Evolutionary conservation across 805 yeast species (phyloP), one percentile per base, ranked within the genome.

Genomic region (Lipomyces chichibuensis): DNA sequence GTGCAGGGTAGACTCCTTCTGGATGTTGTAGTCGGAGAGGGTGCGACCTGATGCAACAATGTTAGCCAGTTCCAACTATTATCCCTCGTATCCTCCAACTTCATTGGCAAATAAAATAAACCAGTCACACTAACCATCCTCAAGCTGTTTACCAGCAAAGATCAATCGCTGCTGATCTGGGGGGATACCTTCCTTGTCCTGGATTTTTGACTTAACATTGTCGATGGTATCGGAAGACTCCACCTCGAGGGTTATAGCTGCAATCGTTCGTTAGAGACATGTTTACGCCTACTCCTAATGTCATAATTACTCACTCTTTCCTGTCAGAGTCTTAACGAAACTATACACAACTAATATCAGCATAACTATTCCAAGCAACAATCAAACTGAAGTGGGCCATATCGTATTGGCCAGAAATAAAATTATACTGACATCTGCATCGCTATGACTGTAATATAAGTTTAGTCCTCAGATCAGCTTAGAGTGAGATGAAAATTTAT

Each of bases 71-170:
- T 29, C 1, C 29, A 29, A 43, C n/a, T 43, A 43, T 8, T 17
- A 5, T 13, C n/a, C 17, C 58, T 59, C 17, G 5, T 25, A 29
- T 13, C 11, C 20, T 5, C 29, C 0, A 7, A 2, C 20, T 57
- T 35, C 32, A 29, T 29, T 29, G 3, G 49, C 23, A 43, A n/a
- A 7, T 1, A 23, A 60, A n/a, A 29, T 9, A 56, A 32, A 8
- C 14, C 11, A n/a, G n/a, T 56, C n/a, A 20, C 14, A 61, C 57
- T 37, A 25, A 57, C 63, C 66, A 80, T 94, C 98, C 87, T 94
- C 98, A 80, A 94, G 91, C 86, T 94, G 99, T 88, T 94, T 94
- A 87, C 99, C 99, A 81, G 98, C 98, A 81, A 95, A 94, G 88
- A 94, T 94, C 80, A 95, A 90, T 87, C 99, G 92, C 87, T 94